Base-by-base conservation (phyloP, 768 basidiomycete genomes). In the Amanita exitialis region DNA sequence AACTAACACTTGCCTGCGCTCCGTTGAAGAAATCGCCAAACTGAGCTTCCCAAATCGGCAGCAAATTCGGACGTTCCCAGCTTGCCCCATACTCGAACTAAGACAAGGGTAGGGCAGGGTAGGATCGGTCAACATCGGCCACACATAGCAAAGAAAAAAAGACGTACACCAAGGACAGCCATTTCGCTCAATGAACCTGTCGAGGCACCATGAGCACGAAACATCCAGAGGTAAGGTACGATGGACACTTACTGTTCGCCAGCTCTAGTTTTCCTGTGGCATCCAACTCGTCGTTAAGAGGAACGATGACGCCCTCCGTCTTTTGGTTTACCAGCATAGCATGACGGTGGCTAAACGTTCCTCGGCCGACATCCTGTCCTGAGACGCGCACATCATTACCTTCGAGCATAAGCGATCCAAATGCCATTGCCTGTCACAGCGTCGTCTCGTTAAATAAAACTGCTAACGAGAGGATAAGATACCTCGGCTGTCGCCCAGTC, bases 21-120 rank as follows among this genome's bases (percentile, higher is more conserved):
- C 90, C 90, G 59, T 96, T 94, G 70, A 89, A 87, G 66, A 96
- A 96, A 61, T 94, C 92, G 18, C 91, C 91, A 56, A 93, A 93
- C 36, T 48, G 92, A 0, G 90, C 90, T 63, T 96, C 92, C 91
- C 92, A 94, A 32, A 95, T 89, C 0, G 88, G 80, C 47, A 94
- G 67, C 18, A 93, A 63, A 55, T 80, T 76, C 0, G 91, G 92
- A 20, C 80, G 69, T 64, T 92, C 90, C 90, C 90, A 93, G 58
- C 87, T 90, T 43, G 86, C 75, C 0, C 93, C 93, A 56, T 90
- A 90, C 61, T 95, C 93, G 54, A 94, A 96, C 78, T 91, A 58
- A 1, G n/a, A n/a, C n/a, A n/a, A n/a, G n/a, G n/a, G n/a, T n/a
- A n/a, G n/a, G n/a, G n/a, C n/a, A n/a, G 13, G 23, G 25, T 38